phyloP scores from a whole-genome alignment of 345 rosid genomes.

The Populus nigra region DNA sequence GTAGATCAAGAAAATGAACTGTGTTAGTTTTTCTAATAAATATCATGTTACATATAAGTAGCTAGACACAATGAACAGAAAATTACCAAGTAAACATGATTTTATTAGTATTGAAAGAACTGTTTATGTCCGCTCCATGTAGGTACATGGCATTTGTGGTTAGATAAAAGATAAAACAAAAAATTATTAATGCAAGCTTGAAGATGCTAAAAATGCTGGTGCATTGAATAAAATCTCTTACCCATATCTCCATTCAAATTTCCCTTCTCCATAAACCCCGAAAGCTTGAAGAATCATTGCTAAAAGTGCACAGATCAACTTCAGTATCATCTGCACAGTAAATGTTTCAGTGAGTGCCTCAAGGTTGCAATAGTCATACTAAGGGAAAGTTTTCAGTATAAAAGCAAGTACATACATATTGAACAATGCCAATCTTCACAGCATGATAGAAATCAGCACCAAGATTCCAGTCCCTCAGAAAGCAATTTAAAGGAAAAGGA shows the following conservation, averaged over 20 bases:
- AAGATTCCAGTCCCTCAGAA: constrained; percentile 76
- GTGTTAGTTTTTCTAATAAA: neutral
- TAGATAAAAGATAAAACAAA: neutral
- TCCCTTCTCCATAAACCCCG: constrained; percentile 98
- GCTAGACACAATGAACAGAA: neutral
- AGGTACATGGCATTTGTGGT: neutral
- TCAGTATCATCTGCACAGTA: constrained; percentile 77
- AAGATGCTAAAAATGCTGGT: constrained; percentile 5
- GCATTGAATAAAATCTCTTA: constrained; percentile 30
- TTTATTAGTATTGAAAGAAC: neutral
- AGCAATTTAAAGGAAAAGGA: constrained; percentile 81
- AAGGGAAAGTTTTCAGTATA: constrained; percentile 8
- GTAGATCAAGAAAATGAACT: constrained; percentile 1
- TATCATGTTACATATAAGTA: neutral
- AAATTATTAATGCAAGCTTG: neutral
- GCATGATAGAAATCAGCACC: constrained; percentile 88
- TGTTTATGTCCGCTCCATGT: neutral
- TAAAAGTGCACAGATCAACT: constrained; percentile 84
- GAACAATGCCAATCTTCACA: constrained; percentile 97
- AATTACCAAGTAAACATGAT: neutral
- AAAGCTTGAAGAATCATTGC: constrained; percentile 91
- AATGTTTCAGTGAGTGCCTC: constrained; percentile 9
- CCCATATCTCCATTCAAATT: constrained; percentile 96
- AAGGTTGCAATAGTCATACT: constrained; percentile 4
- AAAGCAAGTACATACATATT: constrained; percentile 62